Percentiles rank a stretch among this genome's conserved stretches.
Conservation (phyloP, 2,329 filamentous ascomycete species). For the Byssothecium circinans region DNA sequence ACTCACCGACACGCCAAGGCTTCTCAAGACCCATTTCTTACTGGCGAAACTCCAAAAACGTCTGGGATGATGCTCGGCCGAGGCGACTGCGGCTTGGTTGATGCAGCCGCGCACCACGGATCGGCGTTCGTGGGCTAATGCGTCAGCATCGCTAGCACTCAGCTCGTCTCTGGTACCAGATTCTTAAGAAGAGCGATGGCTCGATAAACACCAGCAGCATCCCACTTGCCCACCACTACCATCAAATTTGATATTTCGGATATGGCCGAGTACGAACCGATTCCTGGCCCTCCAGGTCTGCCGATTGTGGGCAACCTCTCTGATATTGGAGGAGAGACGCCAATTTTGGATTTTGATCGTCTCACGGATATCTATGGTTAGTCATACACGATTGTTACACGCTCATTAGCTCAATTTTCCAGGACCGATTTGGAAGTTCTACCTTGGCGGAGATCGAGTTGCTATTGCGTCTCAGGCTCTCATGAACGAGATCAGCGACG, state of each 20-base stretch:
- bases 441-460: slow-evolving; percentile 31
- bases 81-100: slow-evolving; percentile 8
- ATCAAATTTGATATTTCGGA: background rate
- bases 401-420: slow-evolving; percentile 7
- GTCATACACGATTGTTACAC: slow-evolving; percentile 32
- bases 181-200: too few species aligned
- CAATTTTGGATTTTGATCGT: slow-evolving; percentile 57
- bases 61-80: slow-evolving; percentile 7
- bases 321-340: slow-evolving; percentile 63
- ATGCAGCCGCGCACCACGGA: background rate
- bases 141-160: too few species aligned
- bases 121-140: background rate
- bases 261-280: slow-evolving; percentile 40
- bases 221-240: background rate
- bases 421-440: slow-evolving; percentile 41
- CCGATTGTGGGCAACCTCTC: slow-evolving; percentile 67
- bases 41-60: background rate
- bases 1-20: slow-evolving; percentile 6
- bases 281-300: slow-evolving; percentile 65
- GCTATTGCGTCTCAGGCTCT: slow-evolving; percentile 38
- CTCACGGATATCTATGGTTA: slow-evolving; percentile 68
- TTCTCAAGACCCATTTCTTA: background rate
- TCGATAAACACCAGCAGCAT: too few species aligned
- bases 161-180: too few species aligned
- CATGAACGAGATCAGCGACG: slow-evolving; percentile 46